Percentiles rank a stretch among this genome's conserved stretches.
Conservation (phyloP, 177 flowering plant genomes). For the Vitis hybrid region DNA sequence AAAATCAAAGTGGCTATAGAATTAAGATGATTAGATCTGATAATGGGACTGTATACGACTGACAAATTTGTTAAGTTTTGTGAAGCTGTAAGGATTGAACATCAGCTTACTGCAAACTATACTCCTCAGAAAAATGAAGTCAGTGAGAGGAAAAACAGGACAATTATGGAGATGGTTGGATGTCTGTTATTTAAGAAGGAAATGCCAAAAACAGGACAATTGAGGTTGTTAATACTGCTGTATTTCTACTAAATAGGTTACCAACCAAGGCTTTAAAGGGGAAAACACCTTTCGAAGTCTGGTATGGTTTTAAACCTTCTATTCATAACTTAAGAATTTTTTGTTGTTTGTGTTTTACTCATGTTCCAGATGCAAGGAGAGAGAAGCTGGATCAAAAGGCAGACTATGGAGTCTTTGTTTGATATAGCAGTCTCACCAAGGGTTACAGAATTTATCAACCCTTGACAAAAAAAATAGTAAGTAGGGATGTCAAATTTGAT, state of each 20-base stretch:
- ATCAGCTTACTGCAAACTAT: background rate
- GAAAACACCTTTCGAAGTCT: background rate
- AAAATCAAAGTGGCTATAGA: constrained; percentile 2
- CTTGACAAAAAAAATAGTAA: too few species aligned
- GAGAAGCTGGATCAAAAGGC: too few species aligned
- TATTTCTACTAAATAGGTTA: constrained; percentile 5
- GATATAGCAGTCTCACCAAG: too few species aligned
- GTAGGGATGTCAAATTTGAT: too few species aligned
- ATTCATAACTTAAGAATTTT: background rate
- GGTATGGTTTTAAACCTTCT: background rate
- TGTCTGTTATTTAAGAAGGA: background rate
- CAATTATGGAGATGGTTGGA: background rate
- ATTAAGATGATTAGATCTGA: background rate
- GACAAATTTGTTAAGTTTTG: background rate
- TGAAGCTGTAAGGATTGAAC: background rate
- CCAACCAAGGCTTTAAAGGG: constrained; percentile 1
- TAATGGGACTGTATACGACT: background rate
- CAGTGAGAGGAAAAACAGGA: constrained; percentile 1
- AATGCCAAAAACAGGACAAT: background rate
- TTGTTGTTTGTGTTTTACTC: background rate
- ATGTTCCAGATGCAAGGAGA: too few species aligned
- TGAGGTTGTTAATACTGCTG: background rate
- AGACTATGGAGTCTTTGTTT: too few species aligned
- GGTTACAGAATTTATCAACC: too few species aligned
- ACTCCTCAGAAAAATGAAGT: constrained; percentile 4